Base-by-base conservation (phyloP, 179 eudicot species). In the Spinacia oleracea region DNA sequence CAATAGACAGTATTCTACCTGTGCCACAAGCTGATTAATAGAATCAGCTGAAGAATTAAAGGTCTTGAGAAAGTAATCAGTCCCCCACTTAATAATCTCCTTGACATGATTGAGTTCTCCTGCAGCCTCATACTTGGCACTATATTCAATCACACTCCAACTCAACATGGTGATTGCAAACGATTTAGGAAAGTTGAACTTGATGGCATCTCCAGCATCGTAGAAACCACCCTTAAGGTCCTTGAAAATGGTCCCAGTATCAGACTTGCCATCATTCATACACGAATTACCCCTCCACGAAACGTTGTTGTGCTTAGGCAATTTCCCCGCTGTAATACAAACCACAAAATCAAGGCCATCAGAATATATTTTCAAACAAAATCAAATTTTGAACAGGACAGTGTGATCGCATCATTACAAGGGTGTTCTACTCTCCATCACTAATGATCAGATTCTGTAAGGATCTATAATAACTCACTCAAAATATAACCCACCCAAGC, bases 171-270 rank as follows among this genome's bases (percentile, higher is more conserved):
- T 93, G 88, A 93, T 81, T 65, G 97, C 90, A 85, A 93, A 93
- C 60, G 98, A 83, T 31, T 70, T 69, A 71, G 99, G 99, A 73
- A 93, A 96, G 76, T 96, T 78, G 79, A 93, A 96, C 87, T 96
- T 96, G 78, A 91, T 96, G 9, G 99, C 97, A 86, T 96, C 99
- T n/a, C 99, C 99, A 7, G 98, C 99, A 86, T 96, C 98, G 74
- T 89, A 93, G 80, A 84, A 96, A 38, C 99, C 98, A 7, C 99
- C 99, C 70, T 73, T 81, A 43, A 96, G 86, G 82, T 93, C 89
- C 74, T 90, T 93, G 62, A 84, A 85, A 21, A 86, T 64, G 43
- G 90, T 45, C 6, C 85, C 78, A 3, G 83, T 2, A 51, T 86
- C 88, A 8, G 92, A 81, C 75, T 88, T 82, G 12, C 99, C 99